Percentiles rank a stretch among this genome's conserved stretches.
Conservation (phyloP, 345 rosid genomes). For the Acer yangbiense region DNA sequence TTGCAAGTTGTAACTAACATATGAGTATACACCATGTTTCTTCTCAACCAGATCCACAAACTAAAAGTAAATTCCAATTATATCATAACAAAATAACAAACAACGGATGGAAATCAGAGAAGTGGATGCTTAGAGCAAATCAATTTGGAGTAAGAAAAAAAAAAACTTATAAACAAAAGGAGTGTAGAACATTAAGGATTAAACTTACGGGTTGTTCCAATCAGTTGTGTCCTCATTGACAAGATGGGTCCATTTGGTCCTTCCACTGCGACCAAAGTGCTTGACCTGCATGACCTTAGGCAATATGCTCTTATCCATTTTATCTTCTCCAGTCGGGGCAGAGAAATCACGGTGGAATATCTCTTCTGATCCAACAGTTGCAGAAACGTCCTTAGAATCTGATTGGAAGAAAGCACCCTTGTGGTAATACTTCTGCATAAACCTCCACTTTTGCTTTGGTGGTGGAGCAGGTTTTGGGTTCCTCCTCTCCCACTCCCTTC, state of each 20-base stretch:
- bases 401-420: constrained; percentile 75
- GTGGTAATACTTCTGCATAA: constrained; percentile 81
- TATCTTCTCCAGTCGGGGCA: constrained; percentile 82
- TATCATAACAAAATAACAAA: no score
- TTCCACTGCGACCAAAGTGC: constrained; percentile 83
- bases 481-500: constrained; percentile 85
- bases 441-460: constrained; percentile 70
- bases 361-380: neutral
- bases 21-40: no score
- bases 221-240: constrained; percentile 82
- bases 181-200: neutral
- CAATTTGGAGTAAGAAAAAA: no score
- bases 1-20: neutral
- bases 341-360: constrained; percentile 56
- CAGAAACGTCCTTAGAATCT: constrained; percentile 32
- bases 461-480: constrained; percentile 58
- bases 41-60: no score
- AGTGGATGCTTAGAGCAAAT: no score
- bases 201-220: constrained; percentile 78
- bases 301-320: constrained; percentile 67
- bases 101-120: no score
- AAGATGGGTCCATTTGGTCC: constrained; percentile 90
- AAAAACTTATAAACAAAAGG: no score
- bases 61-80: no score
- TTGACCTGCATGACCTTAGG: constrained; percentile 85